A percentile compares a stretch with the other conserved stretches of the same genome.
Conservation (phyloP, 208 protist species). For the Wallacemonas rigidus region DNA sequence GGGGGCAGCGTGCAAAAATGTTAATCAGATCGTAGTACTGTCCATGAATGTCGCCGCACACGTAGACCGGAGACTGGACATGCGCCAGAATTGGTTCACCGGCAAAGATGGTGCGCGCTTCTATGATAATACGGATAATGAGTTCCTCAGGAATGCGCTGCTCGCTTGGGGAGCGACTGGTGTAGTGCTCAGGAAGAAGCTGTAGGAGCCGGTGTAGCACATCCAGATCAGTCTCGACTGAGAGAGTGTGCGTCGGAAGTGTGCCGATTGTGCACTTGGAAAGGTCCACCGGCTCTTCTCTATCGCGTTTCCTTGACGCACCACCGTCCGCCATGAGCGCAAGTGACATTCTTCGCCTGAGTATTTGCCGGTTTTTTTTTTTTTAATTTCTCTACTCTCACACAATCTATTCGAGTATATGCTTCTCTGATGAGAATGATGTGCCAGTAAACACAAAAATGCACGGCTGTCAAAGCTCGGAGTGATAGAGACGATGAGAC, state of each 20-base stretch:
- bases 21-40: conserved; percentile 98
- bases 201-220: conserved; percentile 78
- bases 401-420: no score
- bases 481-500: no score
- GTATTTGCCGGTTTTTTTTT: neutral
- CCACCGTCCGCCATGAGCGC: neutral
- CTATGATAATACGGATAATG: conserved; percentile 61
- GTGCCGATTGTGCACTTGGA: conserved; percentile 47
- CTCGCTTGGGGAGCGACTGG: conserved; percentile 44
- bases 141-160: conserved; percentile 73
- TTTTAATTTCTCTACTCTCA: no score
- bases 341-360: neutral
- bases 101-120: conserved; percentile 57
- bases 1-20: conserved; percentile 91
- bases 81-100: conserved; percentile 72
- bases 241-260: conserved; percentile 64
- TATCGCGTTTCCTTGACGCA: conserved; percentile 16
- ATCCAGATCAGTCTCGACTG: conserved; percentile 64
- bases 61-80: conserved; percentile 89
- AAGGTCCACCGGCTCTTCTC: conserved; percentile 37
- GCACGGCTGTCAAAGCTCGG: no score
- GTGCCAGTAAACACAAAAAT: no score
- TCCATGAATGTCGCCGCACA: conserved; percentile 98
- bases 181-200: conserved; percentile 66
- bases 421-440: no score